Evolutionary conservation across 2,329 filamentous ascomycete species (phyloP), one percentile per base, ranked within the genome.

Genomic region (Chaetomium strumarium): DNA sequence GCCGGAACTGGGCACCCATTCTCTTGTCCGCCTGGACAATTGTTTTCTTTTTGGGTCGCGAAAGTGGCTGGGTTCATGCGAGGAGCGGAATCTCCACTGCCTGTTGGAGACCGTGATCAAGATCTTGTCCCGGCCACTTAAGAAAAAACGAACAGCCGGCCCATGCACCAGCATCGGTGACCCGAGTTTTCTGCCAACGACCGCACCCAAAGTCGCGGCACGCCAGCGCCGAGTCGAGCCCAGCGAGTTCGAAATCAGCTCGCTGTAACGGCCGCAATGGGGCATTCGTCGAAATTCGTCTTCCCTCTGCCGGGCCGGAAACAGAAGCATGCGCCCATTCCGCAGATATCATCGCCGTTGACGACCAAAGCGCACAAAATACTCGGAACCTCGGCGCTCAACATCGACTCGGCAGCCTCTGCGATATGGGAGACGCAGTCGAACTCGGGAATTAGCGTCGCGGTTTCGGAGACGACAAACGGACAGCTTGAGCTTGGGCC

Each of bases 291-390:
- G 34, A 76, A 73, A 53, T 78, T 79, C 58, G 71, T 66, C 37
- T 78, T 79, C 47, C 70, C 75, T 30, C 63, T 78, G 14, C 70
- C 75, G 48, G 71, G 75, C 48, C 73, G 75, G 55, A 73, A 67
- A 53, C 63, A 68, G 53, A 79, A 75, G 62, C 67, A 67, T 34
- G 46, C 67, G 10, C 64, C 60, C 30, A 62, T 54, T 10, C 46
- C 53, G 3, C 37, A 61, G 14, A 60, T 66, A 14, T 62, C 68
- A 9, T 62, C 67, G 34, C 69, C 72, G 2, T 67, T 75, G 59
- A 76, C 72, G 58, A 75, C 73, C 53, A 80, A 80, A 61, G 76
- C 74, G 1, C 75, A 78, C 58, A 75, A 72, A 59, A 70, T 79
- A 14, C 63, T 80, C 37, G 77, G 76, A 20, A 71, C 72, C 5